phyloP scores from a whole-genome alignment of 2,329 filamentous ascomycete species.

The Hymenoscyphus linearis region DNA sequence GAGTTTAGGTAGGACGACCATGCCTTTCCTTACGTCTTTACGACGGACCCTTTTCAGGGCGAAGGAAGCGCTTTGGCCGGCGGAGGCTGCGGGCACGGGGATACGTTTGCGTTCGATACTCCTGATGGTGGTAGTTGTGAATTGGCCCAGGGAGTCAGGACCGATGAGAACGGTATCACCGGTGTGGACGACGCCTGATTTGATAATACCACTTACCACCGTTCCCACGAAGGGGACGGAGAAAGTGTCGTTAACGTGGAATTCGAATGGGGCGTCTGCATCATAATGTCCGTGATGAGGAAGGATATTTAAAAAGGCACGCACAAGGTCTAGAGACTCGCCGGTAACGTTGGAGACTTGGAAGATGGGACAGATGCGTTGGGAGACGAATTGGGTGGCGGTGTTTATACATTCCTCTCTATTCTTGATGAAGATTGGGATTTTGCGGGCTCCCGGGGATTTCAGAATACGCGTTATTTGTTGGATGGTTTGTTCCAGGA shows the following conservation, averaged over 20 bases:
- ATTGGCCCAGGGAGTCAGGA: conserved; percentile 85
- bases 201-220: conserved; percentile 90
- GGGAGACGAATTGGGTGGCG: conserved; percentile 89
- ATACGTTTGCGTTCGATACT: conserved; percentile 95
- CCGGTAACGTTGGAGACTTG: conserved; percentile 98
- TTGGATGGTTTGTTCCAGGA: conserved; percentile 85
- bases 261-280: conserved; percentile 81
- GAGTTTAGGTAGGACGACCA: conserved; percentile 87
- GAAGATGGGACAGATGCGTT: conserved; percentile 94
- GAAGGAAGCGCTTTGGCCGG: conserved; percentile 89
- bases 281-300: conserved; percentile 94
- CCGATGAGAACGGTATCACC: conserved; percentile 89
- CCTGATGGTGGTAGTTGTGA: conserved; percentile 78
- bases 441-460: conserved; percentile 87
- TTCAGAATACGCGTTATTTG: conserved; percentile 92
- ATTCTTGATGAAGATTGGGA: conserved; percentile 91
- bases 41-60: conserved; percentile 81
- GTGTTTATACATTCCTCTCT: conserved; percentile 91
- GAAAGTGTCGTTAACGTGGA: conserved; percentile 95
- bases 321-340: conserved; percentile 81
- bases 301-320: conserved; percentile 89
- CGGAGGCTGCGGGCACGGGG: conserved; percentile 77
- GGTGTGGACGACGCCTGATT: conserved; percentile 78
- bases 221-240: conserved; percentile 96
- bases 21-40: conserved; percentile 93